Base-by-base conservation (phyloP, 2,329 filamentous ascomycete genomes). In the Apiospora arundinis region DNA sequence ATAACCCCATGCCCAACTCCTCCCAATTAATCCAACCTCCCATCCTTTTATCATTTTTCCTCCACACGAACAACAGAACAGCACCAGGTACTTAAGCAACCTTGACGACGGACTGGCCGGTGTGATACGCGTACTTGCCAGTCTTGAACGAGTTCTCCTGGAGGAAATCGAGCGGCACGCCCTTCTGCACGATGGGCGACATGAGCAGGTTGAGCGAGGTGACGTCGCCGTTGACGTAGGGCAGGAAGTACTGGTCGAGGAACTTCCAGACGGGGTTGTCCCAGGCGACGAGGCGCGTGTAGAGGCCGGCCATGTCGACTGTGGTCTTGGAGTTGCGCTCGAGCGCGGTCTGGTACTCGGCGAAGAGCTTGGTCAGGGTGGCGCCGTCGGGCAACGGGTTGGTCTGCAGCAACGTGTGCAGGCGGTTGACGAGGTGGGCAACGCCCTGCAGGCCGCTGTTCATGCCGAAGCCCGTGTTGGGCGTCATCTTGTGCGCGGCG, bases 401-500 rank as follows among this genome's bases (percentile, higher is more conserved):
- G 9, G 45, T 67, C 67, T 48, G 67, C 23, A 77, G 70, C 23
- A 77, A 70, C 9, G 67, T 65, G 60, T 75, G 73, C 9, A 81
- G 75, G 45, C 75, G 71, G 70, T 80, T 80, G 16, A 71, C 74
- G 1, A 80, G 74, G 2, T 74, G 74, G 21, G 78, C 76, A 18
- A 77, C 74, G 48, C 80, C 78, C 52, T 75, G 70, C 2, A 81
- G 72, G 14, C 78, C 80, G 67, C 76, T 76, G 70, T 82, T 82
- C 45, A 78, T 77, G 2, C 80, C 80, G 4, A 79, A 75, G 4
- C 79, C 80, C 1, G 78, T 75, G 52, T 81, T 78, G 4, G 80
- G 78, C 8, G 80, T 81, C 63, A 81, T 73, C 70, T 82, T 82
- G 67, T 81, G 80, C 21, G 78, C 77, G 6, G 81, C 76, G 71